Evolutionary conservation across 768 basidiomycete species (phyloP).

Genomic region (Trametes gibbosa): DNA sequence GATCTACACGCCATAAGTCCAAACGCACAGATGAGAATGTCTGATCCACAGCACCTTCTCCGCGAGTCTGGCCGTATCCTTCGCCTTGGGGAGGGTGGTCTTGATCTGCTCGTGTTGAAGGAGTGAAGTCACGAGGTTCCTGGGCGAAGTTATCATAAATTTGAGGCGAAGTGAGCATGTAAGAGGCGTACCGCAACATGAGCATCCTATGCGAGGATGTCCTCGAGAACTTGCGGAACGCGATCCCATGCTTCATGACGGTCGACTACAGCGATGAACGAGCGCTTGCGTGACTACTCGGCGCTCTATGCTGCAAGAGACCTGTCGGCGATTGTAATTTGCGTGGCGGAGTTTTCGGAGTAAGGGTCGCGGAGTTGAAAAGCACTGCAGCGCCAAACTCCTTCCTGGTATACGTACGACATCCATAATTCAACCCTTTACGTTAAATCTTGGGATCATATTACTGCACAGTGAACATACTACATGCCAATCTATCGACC

Average conservation of each 20-base stretch:
- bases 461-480: no score
- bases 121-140: conserved; percentile 92
- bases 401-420: no score
- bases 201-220: conserved; percentile 89
- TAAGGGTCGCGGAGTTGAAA: neutral
- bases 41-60: conserved; percentile 65
- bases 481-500: no score
- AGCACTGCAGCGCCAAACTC: neutral
- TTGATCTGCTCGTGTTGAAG: conserved; percentile 94
- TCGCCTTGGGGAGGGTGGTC: conserved; percentile 94
- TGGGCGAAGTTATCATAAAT: conserved; percentile 29
- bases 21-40: neutral
- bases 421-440: no score
- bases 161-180: neutral
- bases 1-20: conserved; percentile 46
- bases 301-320: neutral
- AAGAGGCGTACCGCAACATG: conserved; percentile 73
- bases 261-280: conserved; percentile 11
- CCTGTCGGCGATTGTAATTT: neutral
- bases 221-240: conserved; percentile 89
- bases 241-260: conserved; percentile 90
- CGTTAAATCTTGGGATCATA: no score
- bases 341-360: neutral
- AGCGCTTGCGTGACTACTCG: conserved; percentile 2
- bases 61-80: conserved; percentile 85